Base-by-base conservation (phyloP, 2,329 filamentous ascomycete species). In the Calonectria hongkongensis region DNA sequence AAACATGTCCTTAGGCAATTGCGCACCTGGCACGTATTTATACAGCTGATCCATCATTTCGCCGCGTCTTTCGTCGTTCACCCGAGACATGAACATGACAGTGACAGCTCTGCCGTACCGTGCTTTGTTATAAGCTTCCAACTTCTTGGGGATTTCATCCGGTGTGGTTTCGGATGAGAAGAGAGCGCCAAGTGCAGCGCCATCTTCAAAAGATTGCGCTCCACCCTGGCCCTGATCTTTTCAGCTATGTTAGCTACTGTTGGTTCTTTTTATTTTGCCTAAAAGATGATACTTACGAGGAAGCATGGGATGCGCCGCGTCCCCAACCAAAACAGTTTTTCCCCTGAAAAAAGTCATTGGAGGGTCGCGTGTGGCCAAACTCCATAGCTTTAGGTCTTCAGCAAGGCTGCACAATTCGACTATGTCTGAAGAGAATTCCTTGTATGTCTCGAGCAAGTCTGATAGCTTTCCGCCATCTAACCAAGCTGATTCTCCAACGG, bases 281-380 rank as follows among this genome's bases (percentile, higher is more conserved):
- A 1, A 25, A 41, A 25, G 1, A 13, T 0, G 21, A 25, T 2
- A 39, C 66, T 48, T 45, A 73, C 73, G 71, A 15, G 71, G 73
- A 47, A 73, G 71, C 73, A 74, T 74, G 0, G 73, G 73, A 4
- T 74, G 73, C 12, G 73, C 73, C 30, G 73, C 73, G 2, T 74
- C 73, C 1, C 73, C 73, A 1, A 74, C 70, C 1, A 71, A 41
- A 8, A 66, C 63, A 12, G 63, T 51, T 5, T 12, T 66, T 9
- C 45, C 63, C 8, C 10, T 50, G 47, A 39, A 66, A 25, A 66
- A 66, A 1, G 15, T 28, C 12, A 43, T 39, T 2, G 63, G 63
- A n/a, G 63, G 63, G 16, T 66, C 33, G 21, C 63, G 30, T 12
- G 63, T 66, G 15, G 63, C 63, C 16, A 66, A 50, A 36, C 63